Base-by-base conservation (phyloP, 2,329 filamentous ascomycete species). In the Orbilia ellipsospora region DNA sequence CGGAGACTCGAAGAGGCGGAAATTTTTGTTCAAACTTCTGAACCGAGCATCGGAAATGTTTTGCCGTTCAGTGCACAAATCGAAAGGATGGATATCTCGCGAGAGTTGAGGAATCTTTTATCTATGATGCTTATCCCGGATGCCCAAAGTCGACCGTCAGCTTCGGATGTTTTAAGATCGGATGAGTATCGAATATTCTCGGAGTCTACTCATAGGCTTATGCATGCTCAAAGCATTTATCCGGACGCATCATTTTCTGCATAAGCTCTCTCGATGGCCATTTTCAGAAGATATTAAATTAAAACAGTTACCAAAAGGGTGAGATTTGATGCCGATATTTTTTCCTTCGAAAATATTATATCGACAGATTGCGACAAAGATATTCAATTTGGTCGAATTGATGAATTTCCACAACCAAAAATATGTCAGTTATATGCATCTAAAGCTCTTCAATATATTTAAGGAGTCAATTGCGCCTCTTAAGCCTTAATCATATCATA, bases 161-260 rank as follows among this genome's bases (percentile, higher is more conserved):
- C 59, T 62, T 40, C 31, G 16, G 59, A 62, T 62, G 59, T 62
- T 62, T 62, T 62, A 62, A 51, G 44, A 51, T 62, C 59, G 59
- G 31, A 51, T 52, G 59, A 62, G 59, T 62, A 51, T 62, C 59
- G 59, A 62, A 50, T 62, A 51, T 51, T 62, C 59, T 62, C 44
- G 8, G 45, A 62, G 59, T 62, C 59, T 62, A 52, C 31, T 62
- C 20, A 62, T 51, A 62, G 31, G 50, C 61, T 15, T 55, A 26
- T 64, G n/a, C 28, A 55, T 64, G 13, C 15, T 63, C 45, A 63
- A 52, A 63, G n/a, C 6, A 18, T 52, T 63, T 63, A 63, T 61
- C 36, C n/a, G 50, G 23, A 28, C 40, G n/a, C 57, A 36, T 36
- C 5, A 36, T 36, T 7, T 36, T 36, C 31, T 36, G 23, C 23